Percentiles rank a stretch among this genome's conserved stretches.
phyloP scores from a whole-genome alignment of 2,329 filamentous ascomycete genomes.

The Beauveria bassiana region DNA sequence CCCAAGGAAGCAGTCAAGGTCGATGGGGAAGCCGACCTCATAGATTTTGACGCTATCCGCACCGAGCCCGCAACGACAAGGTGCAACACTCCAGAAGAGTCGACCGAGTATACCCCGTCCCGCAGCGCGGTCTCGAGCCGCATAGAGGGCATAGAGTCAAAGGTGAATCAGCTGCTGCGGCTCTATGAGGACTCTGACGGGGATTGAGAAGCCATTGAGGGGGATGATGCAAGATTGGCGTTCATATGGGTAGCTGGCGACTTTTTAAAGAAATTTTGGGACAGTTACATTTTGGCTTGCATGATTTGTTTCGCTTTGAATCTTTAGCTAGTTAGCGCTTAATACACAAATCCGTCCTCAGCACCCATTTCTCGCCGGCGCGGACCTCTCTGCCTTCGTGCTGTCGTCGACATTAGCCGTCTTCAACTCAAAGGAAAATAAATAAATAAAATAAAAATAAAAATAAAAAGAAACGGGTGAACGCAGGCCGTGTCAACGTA shows the following conservation, averaged over 20 bases:
- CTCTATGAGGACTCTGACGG: not conserved
- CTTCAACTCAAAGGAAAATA: not conserved
- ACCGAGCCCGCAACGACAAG: not conserved
- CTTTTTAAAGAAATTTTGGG: not conserved
- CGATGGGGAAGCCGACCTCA: not conserved
- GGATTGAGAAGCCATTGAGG: not conserved
- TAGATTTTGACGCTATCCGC: not conserved
- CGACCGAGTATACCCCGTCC: not conserved
- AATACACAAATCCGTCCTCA: constrained; percentile 75
- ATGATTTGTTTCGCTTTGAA: not conserved
- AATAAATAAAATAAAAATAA: no score
- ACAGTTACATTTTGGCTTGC: not conserved
- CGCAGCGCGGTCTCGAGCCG: not conserved
- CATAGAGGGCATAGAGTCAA: not conserved
- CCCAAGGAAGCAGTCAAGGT: not conserved
- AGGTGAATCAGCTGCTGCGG: not conserved
- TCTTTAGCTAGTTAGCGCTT: constrained; percentile 29
- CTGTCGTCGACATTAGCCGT: constrained; percentile 24
- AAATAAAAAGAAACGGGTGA: not conserved
- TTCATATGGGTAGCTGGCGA: not conserved
- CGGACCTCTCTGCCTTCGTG: constrained; percentile 79
- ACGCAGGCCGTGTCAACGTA: constrained; percentile 27
- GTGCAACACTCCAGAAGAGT: not conserved
- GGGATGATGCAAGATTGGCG: not conserved
- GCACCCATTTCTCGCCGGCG: constrained; percentile 82